Evolutionary conservation across 2,329 filamentous ascomycete species (phyloP), one percentile per base, ranked within the genome.

Genomic region (Aspergillus sp.): DNA sequence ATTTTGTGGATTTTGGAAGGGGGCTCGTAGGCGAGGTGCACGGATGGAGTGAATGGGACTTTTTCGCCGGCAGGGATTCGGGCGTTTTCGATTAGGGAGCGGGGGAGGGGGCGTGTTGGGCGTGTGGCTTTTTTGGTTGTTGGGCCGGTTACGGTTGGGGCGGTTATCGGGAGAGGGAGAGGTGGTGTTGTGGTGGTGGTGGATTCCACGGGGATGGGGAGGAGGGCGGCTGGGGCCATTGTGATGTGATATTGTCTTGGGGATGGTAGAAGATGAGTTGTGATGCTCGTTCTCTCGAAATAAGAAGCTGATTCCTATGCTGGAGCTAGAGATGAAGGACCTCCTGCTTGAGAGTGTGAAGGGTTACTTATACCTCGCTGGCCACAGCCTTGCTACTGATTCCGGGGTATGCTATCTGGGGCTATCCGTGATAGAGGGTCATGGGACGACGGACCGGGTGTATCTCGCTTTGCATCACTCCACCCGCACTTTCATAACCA

Each of bases 1-100:
- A 89, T 89, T n/a, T 79, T 84, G 66, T 84, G 77, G 55, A 85
- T 77, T 61, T 82, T 79, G 11, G 79, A 75, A 3, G 83, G 81
- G 2, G 80, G 70, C 57, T 82, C 72, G 71, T 82, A 87, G 38
- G 74, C 74, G 23, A 90, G 71, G 68, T 89, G 86, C 68, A 80
- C 82, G 25, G 74, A 65, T 0, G 85, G 79, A 49, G 84, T 74
- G 67, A 89, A 89, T 1, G 57, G 9, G n/a, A 67, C 50, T 34
- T 64, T 62, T 11, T 64, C 34, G 15, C 13, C 9, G 8, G 4
- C 17, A 4, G 46, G 9, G 31, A 57, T 23, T 30, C 13, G 38
- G 31, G 54, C 54, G 3, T 23, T 25, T 15, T 57, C 47, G 34
- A 57, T 43, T 2, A 57, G 23, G 3, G 46, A 68, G 23, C 59